phyloP scores from a whole-genome alignment of 2,329 filamentous ascomycete species.

The Hortaea sp. region DNA sequence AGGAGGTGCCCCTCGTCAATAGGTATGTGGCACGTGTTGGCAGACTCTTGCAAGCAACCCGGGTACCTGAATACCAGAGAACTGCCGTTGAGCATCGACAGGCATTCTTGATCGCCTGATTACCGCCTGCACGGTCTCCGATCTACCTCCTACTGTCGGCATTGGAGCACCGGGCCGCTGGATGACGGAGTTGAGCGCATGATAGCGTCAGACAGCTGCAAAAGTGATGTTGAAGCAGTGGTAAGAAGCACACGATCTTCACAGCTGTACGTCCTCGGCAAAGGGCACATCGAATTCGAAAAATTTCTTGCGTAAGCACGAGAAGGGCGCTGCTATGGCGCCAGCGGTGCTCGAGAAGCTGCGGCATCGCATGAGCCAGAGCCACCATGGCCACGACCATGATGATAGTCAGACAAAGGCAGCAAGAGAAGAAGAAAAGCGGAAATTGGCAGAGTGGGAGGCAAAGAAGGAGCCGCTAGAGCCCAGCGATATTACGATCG shows the following conservation, averaged over 20 bases:
- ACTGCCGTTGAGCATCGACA: no score
- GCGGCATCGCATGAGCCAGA: conserved; percentile 25
- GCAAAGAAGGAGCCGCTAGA: conserved; percentile 34
- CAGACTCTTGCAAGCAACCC: no score
- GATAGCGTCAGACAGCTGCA: conserved; percentile 4
- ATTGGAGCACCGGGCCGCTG: no score
- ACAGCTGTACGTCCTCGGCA: not conserved
- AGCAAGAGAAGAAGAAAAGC: conserved; percentile 39
- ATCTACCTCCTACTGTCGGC: no score
- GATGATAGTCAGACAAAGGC: conserved; percentile 14
- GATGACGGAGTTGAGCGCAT: no score
- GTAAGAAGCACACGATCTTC: not conserved
- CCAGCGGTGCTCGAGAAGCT: conserved; percentile 25
- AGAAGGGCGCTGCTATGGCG: conserved; percentile 13
- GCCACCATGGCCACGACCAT: conserved; percentile 10
- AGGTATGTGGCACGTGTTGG: no score
- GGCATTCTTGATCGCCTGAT: no score
- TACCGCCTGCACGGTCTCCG: no score
- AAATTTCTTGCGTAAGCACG: not conserved
- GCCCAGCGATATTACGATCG: conserved; percentile 32
- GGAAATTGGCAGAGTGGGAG: conserved; percentile 36
- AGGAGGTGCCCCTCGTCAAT: no score
- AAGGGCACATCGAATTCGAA: not conserved
- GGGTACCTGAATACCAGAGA: no score
- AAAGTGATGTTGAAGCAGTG: no score